These are phyloP conservation scores for Ustilaginoidea virens DNA, from an alignment of 2,329 filamentous ascomycete genomes.

Conservation along the genomic window DNA sequence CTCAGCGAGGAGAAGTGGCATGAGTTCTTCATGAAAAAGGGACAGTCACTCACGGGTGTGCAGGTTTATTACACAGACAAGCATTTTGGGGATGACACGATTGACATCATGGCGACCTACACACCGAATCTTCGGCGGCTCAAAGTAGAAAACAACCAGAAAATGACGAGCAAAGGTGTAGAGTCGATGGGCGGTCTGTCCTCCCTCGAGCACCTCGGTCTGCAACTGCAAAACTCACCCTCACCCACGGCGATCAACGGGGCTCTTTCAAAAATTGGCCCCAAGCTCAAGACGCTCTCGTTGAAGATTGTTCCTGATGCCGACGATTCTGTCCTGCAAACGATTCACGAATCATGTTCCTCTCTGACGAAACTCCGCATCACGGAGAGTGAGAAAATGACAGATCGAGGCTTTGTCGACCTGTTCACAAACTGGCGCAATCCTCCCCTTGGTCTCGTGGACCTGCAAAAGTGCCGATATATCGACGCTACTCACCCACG, in stretches of 20 bases:
- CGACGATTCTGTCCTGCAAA: slow-evolving; percentile 53
- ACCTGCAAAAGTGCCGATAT: slow-evolving; percentile 65
- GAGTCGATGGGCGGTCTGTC: slow-evolving; percentile 44
- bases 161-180: slow-evolving; percentile 51
- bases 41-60: slow-evolving; percentile 47
- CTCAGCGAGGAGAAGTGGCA: slow-evolving; percentile 64
- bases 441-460: slow-evolving; percentile 50
- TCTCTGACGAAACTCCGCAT: slow-evolving; percentile 64
- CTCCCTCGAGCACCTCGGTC: slow-evolving; percentile 57
- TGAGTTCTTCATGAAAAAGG: slow-evolving; percentile 50
- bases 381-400: slow-evolving; percentile 59
- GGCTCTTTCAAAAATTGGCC: slow-evolving; percentile 47
- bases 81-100: slow-evolving; percentile 58
- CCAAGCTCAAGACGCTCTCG: slow-evolving; percentile 59
- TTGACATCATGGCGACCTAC: slow-evolving; percentile 42
- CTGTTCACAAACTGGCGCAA: slow-evolving; percentile 71
- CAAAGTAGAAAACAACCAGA: slow-evolving; percentile 70
- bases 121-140: slow-evolving; percentile 59
- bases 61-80: slow-evolving; percentile 76
- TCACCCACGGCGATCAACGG: slow-evolving; percentile 41
- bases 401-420: slow-evolving; percentile 54
- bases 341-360: slow-evolving; percentile 55
- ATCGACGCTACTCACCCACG: slow-evolving; percentile 56
- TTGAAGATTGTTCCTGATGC: slow-evolving; percentile 51
- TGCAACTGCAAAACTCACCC: slow-evolving; percentile 47